Evolutionary conservation across 176 grass and related monocot species (phyloP).

Genomic region (Aegilops speltoides): DNA sequence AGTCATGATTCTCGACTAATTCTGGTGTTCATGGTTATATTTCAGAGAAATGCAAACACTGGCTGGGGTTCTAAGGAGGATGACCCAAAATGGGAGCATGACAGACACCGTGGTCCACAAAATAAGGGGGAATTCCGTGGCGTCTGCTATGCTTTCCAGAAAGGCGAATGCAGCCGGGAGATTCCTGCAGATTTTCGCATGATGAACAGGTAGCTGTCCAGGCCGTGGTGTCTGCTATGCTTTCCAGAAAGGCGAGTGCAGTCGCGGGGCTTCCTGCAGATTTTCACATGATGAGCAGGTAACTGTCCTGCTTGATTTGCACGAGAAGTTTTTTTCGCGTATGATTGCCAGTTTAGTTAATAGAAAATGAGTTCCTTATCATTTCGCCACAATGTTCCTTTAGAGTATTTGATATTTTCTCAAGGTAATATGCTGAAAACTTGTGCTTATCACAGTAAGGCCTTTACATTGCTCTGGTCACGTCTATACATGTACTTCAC

Average conservation of each 20-base stretch:
- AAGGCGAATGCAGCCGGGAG: conserved; percentile 88
- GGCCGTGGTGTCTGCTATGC: conserved; percentile 78
- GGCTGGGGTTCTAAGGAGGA: conserved; percentile 86
- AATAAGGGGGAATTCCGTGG: conserved; percentile 60
- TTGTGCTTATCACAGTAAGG: background rate
- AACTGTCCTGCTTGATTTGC: background rate
- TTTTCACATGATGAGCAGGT: conserved; percentile 96
- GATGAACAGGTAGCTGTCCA: conserved; percentile 63
- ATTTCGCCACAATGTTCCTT: background rate
- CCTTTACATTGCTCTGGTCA: background rate
- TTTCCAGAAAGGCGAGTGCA: conserved; percentile 96
- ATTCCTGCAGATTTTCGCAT: conserved; percentile 92
- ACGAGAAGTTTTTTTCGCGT: background rate
- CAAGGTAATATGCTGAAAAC: background rate
- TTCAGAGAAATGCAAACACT: conserved; percentile 69
- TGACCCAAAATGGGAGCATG: conserved; percentile 57
- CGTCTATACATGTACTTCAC: background rate
- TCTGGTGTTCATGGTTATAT: conserved; percentile 1
- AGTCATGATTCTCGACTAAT: background rate
- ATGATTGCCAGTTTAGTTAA: background rate
- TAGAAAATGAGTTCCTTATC: background rate
- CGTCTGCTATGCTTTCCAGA: conserved; percentile 93
- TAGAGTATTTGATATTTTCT: background rate
- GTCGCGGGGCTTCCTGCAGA: conserved; percentile 78
- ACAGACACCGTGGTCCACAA: conserved; percentile 40